Evolutionary conservation across 2,329 filamentous ascomycete species (phyloP).

Genomic region (Ceratocystis cubensis): DNA sequence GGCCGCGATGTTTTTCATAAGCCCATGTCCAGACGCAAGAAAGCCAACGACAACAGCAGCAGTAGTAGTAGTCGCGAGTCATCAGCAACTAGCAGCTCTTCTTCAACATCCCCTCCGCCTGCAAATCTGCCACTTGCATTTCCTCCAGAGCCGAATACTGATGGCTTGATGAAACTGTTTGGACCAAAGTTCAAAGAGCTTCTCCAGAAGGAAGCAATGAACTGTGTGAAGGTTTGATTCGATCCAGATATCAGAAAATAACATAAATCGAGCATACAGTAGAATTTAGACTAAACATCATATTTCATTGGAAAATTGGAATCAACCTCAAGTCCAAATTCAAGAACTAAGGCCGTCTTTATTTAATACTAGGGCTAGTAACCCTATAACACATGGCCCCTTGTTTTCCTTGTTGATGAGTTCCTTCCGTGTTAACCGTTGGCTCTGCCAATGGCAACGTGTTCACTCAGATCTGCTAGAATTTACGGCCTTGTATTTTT

Average conservation of each 20-base stretch:
- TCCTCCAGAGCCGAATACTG: slow-evolving; percentile 18
- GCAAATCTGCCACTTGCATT: slow-evolving; percentile 15
- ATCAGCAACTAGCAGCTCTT: neutral
- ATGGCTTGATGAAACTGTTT: slow-evolving; percentile 11
- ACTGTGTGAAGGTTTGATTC: neutral
- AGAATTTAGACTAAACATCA: neutral
- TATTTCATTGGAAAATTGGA: neutral
- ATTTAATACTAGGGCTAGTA: neutral
- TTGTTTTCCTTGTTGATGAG: neutral
- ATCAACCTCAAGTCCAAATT: too few species aligned
- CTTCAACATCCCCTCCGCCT: neutral
- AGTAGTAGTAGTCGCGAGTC: neutral
- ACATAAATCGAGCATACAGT: neutral
- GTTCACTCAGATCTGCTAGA: slow-evolving; percentile 4
- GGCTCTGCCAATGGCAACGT: slow-evolving; percentile 1
- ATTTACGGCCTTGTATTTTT: slow-evolving; percentile 1
- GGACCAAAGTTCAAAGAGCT: slow-evolving; percentile 15
- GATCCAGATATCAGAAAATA: neutral
- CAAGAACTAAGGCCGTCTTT: neutral
- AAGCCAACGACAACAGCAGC: neutral
- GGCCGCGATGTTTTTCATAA: slow-evolving; percentile 20
- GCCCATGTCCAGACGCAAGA: slow-evolving; percentile 19
- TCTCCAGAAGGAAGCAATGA: slow-evolving; percentile 16
- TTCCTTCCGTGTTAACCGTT: neutral
- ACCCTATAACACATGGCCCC: neutral